Conservation (phyloP, 768 basidiomycete genomes). For the Tulasnella sp. region DNA sequence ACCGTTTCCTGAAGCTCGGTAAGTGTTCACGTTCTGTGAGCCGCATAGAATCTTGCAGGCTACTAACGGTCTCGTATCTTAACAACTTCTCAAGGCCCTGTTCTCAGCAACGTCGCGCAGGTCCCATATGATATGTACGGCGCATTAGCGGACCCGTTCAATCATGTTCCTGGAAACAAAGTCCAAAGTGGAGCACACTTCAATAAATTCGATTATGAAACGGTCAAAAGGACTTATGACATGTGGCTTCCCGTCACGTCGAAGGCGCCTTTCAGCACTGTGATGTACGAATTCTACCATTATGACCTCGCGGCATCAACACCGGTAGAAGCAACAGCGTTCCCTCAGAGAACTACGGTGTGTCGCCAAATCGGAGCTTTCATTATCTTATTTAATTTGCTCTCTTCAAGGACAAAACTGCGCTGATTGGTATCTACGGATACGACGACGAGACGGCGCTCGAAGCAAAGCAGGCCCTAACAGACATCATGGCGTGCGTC, state of each 20-base stretch:
- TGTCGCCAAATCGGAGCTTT: neutral
- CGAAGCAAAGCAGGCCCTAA: neutral
- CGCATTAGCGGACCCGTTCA: neutral
- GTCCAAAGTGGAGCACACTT: neutral
- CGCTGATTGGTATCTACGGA: neutral
- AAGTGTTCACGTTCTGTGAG: no score
- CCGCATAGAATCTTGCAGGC: no score
- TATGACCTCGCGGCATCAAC: neutral
- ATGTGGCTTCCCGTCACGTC: neutral
- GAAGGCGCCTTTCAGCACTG: neutral
- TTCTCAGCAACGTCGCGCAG: no score
- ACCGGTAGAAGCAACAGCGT: conserved; percentile 1
- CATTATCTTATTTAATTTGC: neutral
- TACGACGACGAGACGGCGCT: neutral
- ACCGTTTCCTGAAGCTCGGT: conserved; percentile 5
- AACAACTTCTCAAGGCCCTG: neutral
- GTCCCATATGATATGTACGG: no score
- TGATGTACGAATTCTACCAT: conserved; percentile 13
- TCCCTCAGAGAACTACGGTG: neutral
- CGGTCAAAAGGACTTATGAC: conserved; percentile 3
- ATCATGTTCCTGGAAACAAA: neutral
- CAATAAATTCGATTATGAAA: neutral
- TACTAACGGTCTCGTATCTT: no score
- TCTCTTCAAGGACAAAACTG: neutral
- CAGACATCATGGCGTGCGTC: neutral